Conservation (phyloP, 2,329 filamentous ascomycete genomes). For the Aspergillus sp. region DNA sequence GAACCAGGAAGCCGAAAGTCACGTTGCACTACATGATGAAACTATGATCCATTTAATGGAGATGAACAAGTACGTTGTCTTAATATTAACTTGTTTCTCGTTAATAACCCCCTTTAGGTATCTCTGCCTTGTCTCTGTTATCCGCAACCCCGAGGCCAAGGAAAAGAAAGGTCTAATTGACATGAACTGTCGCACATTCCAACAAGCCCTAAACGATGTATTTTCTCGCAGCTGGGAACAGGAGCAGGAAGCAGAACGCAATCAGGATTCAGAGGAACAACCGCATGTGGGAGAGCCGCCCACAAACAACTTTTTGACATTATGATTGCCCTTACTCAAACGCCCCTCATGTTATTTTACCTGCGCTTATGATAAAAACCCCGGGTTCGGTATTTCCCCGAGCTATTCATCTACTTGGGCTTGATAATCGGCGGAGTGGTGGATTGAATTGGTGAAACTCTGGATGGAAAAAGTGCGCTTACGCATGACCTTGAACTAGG, state of each 20-base stretch:
- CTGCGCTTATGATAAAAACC: not conserved
- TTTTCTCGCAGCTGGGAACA: constrained; percentile 54
- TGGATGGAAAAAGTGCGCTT: not conserved
- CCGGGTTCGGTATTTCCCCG: not conserved
- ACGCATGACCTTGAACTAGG: not conserved
- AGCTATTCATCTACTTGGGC: not conserved
- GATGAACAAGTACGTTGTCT: constrained; percentile 60
- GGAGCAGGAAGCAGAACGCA: constrained; percentile 28
- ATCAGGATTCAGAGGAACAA: constrained; percentile 13
- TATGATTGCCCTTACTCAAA: not conserved
- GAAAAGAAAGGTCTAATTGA: constrained; percentile 66
- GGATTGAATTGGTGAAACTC: not conserved
- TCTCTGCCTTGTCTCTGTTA: constrained; percentile 63
- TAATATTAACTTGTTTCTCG: not conserved
- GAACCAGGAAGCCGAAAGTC: constrained; percentile 59
- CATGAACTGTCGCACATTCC: constrained; percentile 65
- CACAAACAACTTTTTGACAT: constrained; percentile 6
- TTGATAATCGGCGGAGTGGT: not conserved
- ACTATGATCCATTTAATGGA: constrained; percentile 65
- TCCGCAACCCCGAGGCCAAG: constrained; percentile 63
- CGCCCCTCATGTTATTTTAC: not conserved
- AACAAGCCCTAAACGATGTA: constrained; percentile 62
- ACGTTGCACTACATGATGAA: constrained; percentile 62
- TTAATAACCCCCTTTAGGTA: constrained; percentile 51
- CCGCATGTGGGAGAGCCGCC: constrained; percentile 1